These are phyloP conservation scores for Polytrichum formosum DNA, from an alignment of 225 moss, liverwort and hornwort genomes.

Conservation along the genomic window DNA sequence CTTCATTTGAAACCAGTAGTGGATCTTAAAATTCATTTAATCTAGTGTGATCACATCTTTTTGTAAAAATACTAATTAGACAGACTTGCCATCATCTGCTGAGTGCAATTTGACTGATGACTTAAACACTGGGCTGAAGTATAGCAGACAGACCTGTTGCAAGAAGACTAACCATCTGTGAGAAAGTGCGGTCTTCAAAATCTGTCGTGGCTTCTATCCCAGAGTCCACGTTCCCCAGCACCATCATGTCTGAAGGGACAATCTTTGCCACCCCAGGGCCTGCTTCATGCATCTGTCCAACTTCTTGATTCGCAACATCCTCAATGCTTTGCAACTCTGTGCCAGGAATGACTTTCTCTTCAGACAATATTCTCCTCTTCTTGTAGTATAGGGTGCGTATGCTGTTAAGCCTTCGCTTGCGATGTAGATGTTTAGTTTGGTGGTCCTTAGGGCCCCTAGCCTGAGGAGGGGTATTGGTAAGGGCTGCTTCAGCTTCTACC, in stretches of 20 bases:
- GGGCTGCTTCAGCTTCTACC: constrained; percentile 77
- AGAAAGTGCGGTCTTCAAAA: constrained; percentile 72
- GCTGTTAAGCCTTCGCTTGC: constrained; percentile 79
- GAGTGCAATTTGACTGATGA: background rate
- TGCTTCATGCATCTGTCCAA: constrained; percentile 36
- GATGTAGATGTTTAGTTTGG: constrained; percentile 49
- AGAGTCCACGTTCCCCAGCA: constrained; percentile 46
- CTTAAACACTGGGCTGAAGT: background rate
- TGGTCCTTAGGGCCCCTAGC: constrained; percentile 42
- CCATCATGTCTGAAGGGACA: constrained; percentile 36
- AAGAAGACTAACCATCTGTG: constrained; percentile 96
- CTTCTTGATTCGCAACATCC: constrained; percentile 24
- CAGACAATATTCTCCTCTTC: constrained; percentile 51
- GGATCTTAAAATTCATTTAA: too few relatives aligned
- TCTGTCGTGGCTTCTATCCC: constrained; percentile 55
- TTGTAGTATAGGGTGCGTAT: constrained; percentile 83
- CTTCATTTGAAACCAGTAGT: too few relatives aligned
- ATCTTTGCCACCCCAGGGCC: constrained; percentile 24
- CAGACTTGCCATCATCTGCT: background rate
- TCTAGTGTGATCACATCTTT: background rate
- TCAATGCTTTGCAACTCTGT: constrained; percentile 32
- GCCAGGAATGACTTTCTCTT: constrained; percentile 38
- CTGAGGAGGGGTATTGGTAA: constrained; percentile 42
- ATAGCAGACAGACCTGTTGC: constrained; percentile 62
- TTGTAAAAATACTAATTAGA: background rate